These are phyloP conservation scores for Globisporangium spinosum DNA, from an alignment of 352 stramenopile genomes.

Conservation along the genomic window DNA sequence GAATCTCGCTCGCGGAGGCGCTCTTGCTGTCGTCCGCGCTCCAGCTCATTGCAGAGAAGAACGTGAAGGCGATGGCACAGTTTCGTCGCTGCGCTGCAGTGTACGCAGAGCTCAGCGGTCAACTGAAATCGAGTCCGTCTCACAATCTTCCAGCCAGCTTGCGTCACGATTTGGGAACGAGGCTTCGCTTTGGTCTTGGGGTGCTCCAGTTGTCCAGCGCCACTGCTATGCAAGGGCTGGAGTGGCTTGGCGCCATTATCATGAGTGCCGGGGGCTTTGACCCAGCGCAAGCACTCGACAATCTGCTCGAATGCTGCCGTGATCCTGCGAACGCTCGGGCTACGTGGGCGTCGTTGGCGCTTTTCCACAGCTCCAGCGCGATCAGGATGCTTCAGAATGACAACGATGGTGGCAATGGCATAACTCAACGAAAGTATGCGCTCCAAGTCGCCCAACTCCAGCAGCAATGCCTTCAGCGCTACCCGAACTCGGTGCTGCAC, in stretches of 20 bases:
- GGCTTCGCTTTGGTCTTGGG: constrained; percentile 31
- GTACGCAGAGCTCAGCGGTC: constrained; percentile 24
- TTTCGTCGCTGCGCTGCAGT: constrained; percentile 24
- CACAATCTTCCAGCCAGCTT: constrained; percentile 13
- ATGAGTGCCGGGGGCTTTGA: constrained; percentile 21
- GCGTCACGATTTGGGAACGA: constrained; percentile 16
- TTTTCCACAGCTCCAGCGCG: constrained; percentile 28
- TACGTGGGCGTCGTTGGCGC: constrained; percentile 30
- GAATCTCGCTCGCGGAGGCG: constrained; percentile 29
- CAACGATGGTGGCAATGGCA: not conserved
- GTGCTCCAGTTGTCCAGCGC: constrained; percentile 30
- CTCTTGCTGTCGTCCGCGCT: constrained; percentile 28
- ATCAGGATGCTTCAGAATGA: constrained; percentile 27
- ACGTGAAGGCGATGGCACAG: constrained; percentile 25
- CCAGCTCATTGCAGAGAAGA: constrained; percentile 27
- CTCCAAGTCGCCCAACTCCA: constrained; percentile 12
- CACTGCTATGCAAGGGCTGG: constrained; percentile 23
- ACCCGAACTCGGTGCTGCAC: constrained; percentile 33
- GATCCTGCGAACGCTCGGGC: constrained; percentile 15
- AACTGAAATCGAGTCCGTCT: constrained; percentile 8
- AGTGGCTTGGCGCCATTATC: constrained; percentile 25
- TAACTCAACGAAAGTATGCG: constrained; percentile 1
- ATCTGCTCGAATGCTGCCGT: constrained; percentile 23
- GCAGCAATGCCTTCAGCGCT: constrained; percentile 17
- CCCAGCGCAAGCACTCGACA: constrained; percentile 25